phyloP scores from a whole-genome alignment of 441 rosid genomes.

The Raphanus hybrid region DNA sequence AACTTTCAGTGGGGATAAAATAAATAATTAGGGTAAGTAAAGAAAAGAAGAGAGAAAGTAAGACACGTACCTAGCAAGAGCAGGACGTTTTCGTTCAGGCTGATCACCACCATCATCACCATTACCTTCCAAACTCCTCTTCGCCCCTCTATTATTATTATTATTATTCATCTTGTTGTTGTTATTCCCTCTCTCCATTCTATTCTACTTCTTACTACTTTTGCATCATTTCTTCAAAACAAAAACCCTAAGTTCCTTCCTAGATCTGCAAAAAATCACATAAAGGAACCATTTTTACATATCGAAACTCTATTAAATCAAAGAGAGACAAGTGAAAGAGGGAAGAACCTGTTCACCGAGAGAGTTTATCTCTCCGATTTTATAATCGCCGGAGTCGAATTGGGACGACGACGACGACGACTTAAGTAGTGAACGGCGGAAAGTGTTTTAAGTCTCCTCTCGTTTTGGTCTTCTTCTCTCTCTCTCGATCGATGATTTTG shows the following conservation, averaged over 20 bases:
- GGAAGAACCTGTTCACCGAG: slow-evolving; percentile 15
- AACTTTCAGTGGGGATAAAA: not conserved
- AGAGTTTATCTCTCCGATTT: slow-evolving; percentile 4
- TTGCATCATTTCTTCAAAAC: slow-evolving; percentile 50
- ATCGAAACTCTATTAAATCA: slow-evolving; percentile 10
- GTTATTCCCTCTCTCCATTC: slow-evolving; percentile 76
- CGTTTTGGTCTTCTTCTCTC: slow-evolving; percentile 21
- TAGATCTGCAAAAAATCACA: slow-evolving; percentile 58
- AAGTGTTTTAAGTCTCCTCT: slow-evolving; percentile 15
- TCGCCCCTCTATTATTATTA: slow-evolving; percentile 50
- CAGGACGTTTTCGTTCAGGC: slow-evolving; percentile 91
- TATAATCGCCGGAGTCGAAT: slow-evolving; percentile 13
- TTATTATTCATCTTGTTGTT: slow-evolving; percentile 76
- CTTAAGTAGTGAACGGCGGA: not conserved
- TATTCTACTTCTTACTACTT: slow-evolving; percentile 54
- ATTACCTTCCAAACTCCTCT: slow-evolving; percentile 75
- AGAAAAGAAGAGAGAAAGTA: not conserved
- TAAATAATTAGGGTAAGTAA: too few species aligned
- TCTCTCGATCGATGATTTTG: slow-evolving; percentile 3
- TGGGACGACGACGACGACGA: not conserved
- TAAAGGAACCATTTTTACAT: not conserved
- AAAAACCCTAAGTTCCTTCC: slow-evolving; percentile 44
- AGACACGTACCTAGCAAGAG: slow-evolving; percentile 75
- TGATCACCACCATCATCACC: slow-evolving; percentile 53
- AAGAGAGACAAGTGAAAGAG: not conserved